Percentiles rank a stretch among this genome's conserved stretches.
These are phyloP conservation scores for Daldinia eschscholtzii DNA, from an alignment of 2,329 filamentous ascomycete genomes.

Conservation along the genomic window DNA sequence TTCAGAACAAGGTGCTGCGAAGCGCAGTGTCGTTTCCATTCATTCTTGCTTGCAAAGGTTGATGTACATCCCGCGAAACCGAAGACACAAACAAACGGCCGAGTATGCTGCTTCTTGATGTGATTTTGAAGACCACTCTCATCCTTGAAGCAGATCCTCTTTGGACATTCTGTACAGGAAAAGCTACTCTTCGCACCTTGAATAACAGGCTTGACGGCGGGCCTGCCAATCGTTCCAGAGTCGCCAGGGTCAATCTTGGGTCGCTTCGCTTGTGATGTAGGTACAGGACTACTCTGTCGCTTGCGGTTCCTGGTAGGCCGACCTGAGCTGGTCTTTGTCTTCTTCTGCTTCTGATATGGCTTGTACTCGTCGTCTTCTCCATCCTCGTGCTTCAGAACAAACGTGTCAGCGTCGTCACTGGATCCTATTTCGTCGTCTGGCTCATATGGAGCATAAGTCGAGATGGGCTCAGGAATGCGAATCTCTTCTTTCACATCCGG, in stretches of 20 bases:
- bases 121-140: slow-evolving; percentile 61
- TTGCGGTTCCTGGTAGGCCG: slow-evolving; percentile 45
- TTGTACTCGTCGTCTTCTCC: slow-evolving; percentile 48
- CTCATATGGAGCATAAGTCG: slow-evolving; percentile 39
- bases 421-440: slow-evolving; percentile 38
- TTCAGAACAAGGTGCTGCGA: slow-evolving; percentile 82
- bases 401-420: slow-evolving; percentile 40
- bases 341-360: slow-evolving; percentile 44
- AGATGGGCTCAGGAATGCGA: slow-evolving; percentile 34
- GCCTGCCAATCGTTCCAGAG: slow-evolving; percentile 24
- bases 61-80: slow-evolving; percentile 79
- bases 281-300: slow-evolving; percentile 40
- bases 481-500: slow-evolving; percentile 49
- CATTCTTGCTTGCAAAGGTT: slow-evolving; percentile 85
- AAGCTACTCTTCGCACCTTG: slow-evolving; percentile 47
- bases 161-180: slow-evolving; percentile 55
- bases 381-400: slow-evolving; percentile 41
- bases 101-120: slow-evolving; percentile 66
- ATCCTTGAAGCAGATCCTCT: slow-evolving; percentile 60
- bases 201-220: slow-evolving; percentile 42
- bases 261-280: slow-evolving; percentile 43
- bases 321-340: slow-evolving; percentile 27
- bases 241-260: slow-evolving; percentile 44
- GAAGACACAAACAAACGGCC: slow-evolving; percentile 82
- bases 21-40: slow-evolving; percentile 91